Evolutionary conservation across 163 green algal genomes (phyloP), one percentile per base, ranked within the genome.

Genomic region (Scenedesmus sp.): DNA sequence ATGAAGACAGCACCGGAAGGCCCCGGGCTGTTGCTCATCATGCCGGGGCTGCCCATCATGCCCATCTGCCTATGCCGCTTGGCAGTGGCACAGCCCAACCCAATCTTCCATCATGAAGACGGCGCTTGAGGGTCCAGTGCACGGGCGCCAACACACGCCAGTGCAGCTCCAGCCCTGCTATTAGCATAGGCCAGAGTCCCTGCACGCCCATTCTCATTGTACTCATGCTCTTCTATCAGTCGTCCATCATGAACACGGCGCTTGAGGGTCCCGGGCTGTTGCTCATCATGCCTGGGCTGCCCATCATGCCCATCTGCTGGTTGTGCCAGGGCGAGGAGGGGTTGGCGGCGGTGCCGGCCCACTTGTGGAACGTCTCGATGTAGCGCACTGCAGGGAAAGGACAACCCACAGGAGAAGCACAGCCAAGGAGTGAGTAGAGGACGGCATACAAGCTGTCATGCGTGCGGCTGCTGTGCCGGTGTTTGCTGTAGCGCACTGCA

Each of bases 331-430:
- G 87, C 9, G 87, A 91, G 0, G 46, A 55, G 26, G 87, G 87
- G 56, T 86, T 79, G 76, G 20, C n/a, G 2, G n/a, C 62, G 15
- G 88, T 34, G 57, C 82, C 82, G 0, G 88, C 88, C 88, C 96
- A 97, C 81, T 92, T 93, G 94, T 98, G 97, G 82, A 95, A 93
- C 1, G 97, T 98, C 94, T 98, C 95, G 26, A 98, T 95, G 67
- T 96, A 95, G 0, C 96, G 94, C 91, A 98, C 96, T 94, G 87
- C 70, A 91, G 74, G 9, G 52, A 20, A 2, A 66, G 77, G 57
- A 70, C 10, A 9, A 62, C 20, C 89, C 55, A 52, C 55, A 76
- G 70, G n/a, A 77, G 70, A 34, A 74, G 26, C 26, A 86, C 12
- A 56, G 56, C 18, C 66, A n/a, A 6, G 1, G 16, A 90, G 3